Evolutionary conservation across 495 filamentous ascomycete species (phyloP).

Genomic region (Recurvomyces mirabilis): DNA sequence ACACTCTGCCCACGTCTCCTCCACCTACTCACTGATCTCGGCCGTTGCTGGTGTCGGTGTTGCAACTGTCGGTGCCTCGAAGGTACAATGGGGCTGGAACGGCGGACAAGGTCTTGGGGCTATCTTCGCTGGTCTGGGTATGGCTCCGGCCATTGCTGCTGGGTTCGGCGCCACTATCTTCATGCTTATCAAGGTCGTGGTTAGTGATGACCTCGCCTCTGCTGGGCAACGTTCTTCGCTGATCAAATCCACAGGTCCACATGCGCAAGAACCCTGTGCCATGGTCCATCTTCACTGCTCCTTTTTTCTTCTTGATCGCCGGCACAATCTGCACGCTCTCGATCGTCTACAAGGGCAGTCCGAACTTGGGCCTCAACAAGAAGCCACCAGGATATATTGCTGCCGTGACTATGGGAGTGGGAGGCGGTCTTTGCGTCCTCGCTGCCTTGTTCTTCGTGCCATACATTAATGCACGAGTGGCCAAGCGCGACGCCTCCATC

Average conservation of each 20-base stretch:
- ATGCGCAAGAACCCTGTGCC: constrained; percentile 36
- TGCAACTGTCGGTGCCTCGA: constrained; percentile 42
- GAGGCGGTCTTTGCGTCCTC: constrained; percentile 41
- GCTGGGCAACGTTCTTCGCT: no score
- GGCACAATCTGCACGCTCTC: constrained; percentile 30
- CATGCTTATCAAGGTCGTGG: constrained; percentile 49
- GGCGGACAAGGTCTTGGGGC: constrained; percentile 40
- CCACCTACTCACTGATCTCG: constrained; percentile 54
- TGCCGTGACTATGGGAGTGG: constrained; percentile 44
- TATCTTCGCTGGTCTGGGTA: constrained; percentile 50
- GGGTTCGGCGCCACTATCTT: constrained; percentile 53
- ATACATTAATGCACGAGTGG: constrained; percentile 37
- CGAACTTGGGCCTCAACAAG: constrained; percentile 42
- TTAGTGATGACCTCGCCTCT: no score
- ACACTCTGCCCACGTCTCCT: constrained; percentile 48
- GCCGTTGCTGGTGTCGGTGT: constrained; percentile 54
- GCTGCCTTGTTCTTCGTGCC: constrained; percentile 52
- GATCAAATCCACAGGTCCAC: no score
- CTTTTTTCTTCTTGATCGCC: constrained; percentile 47
- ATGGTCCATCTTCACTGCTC: constrained; percentile 44
- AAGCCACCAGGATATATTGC: constrained; percentile 46
- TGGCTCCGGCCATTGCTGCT: constrained; percentile 50
- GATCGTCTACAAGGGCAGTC: constrained; percentile 56
- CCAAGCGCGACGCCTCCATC: constrained; percentile 40
- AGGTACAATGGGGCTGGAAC: constrained; percentile 42